Evolutionary conservation across 1,284 basidiomycete species (phyloP), one percentile per base, ranked within the genome.

Genomic region (Ustanciosporium gigantosporum): DNA sequence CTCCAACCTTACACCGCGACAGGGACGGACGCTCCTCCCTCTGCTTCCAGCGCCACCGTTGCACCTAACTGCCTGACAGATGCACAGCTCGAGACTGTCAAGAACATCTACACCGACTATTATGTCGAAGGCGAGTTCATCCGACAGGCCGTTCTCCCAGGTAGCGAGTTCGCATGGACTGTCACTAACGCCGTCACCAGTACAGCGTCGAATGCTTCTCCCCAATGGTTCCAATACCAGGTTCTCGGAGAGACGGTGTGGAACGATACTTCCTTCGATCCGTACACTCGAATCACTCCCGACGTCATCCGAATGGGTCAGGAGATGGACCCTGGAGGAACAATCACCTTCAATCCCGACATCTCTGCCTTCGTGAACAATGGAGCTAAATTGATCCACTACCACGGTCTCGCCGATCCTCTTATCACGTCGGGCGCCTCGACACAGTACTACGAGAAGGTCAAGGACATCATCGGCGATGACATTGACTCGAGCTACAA

Each of bases 361-460:
- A 50, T 79, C 32, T 66, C 52, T 2, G 52, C 66, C 2, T 79
- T 75, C 61, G 73, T 73, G 14, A 59, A 66, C 8, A 41, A 53
- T 0, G 43, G 57, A n/a, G 77, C 65, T 31, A 79, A 77, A 64
- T 66, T 79, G 8, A 47, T 76, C 25, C 78, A 79, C 36, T 79
- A 77, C 40, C 75, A 79, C 41, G 69, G 73, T 16, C 71, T 68
- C 46, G 59, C 67, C 4, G 74, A 78, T 39, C 68, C 78, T 67
- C 56, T 78, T 25, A 80, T 81, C 52, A 65, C 80, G 7, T 76
- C 80, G 0, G 77, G 73, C 11, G 78, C 76, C 39, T 74, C 78
- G 13, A 70, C 78, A 32, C 69, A 72, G 25, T 75, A 79, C 58
- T 80, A 80, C 61, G 71, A 80, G 41, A 68, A 68, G 34, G 74